phyloP scores from a whole-genome alignment of 177 flowering plant genomes.

The Vitis hybrid region DNA sequence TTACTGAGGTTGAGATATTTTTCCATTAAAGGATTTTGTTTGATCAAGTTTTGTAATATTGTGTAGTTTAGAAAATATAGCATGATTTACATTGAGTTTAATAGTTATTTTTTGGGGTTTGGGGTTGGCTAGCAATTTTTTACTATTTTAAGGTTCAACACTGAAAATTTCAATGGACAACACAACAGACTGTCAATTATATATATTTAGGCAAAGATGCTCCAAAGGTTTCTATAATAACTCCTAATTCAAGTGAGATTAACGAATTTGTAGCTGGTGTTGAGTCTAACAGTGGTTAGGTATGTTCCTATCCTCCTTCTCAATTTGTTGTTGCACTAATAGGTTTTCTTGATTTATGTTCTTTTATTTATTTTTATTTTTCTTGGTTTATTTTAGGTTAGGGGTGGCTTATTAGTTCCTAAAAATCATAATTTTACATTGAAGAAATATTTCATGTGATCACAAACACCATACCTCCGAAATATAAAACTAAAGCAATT shows the following conservation, averaged over 20 bases:
- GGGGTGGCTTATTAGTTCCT: no score
- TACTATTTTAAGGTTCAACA: conserved; percentile 68
- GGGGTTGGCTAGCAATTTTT: not conserved
- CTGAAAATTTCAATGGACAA: conserved; percentile 87
- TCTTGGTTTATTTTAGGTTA: no score
- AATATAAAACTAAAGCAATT: no score
- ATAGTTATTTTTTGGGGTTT: not conserved
- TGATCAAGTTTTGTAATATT: not conserved
- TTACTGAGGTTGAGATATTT: no score
- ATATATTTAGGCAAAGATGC: conserved; percentile 61
- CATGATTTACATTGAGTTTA: not conserved
- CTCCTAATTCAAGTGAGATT: conserved; percentile 88
- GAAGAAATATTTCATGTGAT: no score
- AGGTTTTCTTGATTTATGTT: not conserved
- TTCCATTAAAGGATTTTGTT: not conserved
- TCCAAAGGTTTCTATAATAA: conserved; percentile 67
- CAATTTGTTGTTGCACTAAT: not conserved
- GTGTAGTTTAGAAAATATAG: not conserved
- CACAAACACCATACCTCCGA: no score
- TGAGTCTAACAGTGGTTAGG: conserved; percentile 69
- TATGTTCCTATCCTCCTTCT: conserved; percentile 25
- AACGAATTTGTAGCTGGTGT: conserved; percentile 72
- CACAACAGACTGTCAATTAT: conserved; percentile 75
- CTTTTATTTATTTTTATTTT: no score
- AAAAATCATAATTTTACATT: no score